Evolutionary conservation across 2,329 filamentous ascomycete genomes (phyloP).

Genomic region (Ophiocordyceps camponoti-rufipedis): DNA sequence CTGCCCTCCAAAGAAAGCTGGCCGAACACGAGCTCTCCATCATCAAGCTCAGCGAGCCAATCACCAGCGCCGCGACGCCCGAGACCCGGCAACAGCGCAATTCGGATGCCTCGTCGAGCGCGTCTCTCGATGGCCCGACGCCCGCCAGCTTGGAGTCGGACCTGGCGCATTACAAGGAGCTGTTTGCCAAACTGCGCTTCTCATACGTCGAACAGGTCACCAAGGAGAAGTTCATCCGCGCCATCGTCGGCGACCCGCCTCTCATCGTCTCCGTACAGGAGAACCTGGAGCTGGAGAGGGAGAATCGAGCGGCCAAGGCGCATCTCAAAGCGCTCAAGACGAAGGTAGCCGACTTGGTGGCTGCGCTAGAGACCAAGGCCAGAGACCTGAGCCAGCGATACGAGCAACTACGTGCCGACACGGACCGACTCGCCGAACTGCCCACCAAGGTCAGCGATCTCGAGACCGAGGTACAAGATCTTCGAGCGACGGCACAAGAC

Average conservation of each 20-base stretch:
- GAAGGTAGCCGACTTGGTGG: slow-evolving; percentile 56
- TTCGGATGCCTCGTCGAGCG: slow-evolving; percentile 49
- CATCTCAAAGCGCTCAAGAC: slow-evolving; percentile 64
- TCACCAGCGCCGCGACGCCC: slow-evolving; percentile 31
- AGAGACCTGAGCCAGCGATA: slow-evolving; percentile 37
- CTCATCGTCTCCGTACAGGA: slow-evolving; percentile 68
- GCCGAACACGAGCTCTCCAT: slow-evolving; percentile 41
- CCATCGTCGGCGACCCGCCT: slow-evolving; percentile 80
- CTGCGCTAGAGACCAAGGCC: slow-evolving; percentile 49
- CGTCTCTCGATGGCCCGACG: slow-evolving; percentile 40
- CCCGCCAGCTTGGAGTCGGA: slow-evolving; percentile 69
- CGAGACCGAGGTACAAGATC: slow-evolving; percentile 25
- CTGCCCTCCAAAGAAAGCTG: slow-evolving; percentile 32
- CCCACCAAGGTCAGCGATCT: slow-evolving; percentile 29
- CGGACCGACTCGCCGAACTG: slow-evolving; percentile 27
- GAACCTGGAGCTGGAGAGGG: slow-evolving; percentile 56
- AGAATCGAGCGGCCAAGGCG: slow-evolving; percentile 53
- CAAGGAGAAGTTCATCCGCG: slow-evolving; percentile 91
- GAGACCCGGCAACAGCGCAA: slow-evolving; percentile 28
- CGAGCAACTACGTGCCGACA: slow-evolving; percentile 30
- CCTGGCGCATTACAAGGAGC: slow-evolving; percentile 77
- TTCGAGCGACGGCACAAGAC: slow-evolving; percentile 21
- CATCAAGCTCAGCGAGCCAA: slow-evolving; percentile 57
- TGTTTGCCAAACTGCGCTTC: slow-evolving; percentile 92
- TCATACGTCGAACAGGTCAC: slow-evolving; percentile 97